Evolutionary conservation across 495 filamentous ascomycete species (phyloP).

Genomic region (Podospora bellae-mahoneyi): DNA sequence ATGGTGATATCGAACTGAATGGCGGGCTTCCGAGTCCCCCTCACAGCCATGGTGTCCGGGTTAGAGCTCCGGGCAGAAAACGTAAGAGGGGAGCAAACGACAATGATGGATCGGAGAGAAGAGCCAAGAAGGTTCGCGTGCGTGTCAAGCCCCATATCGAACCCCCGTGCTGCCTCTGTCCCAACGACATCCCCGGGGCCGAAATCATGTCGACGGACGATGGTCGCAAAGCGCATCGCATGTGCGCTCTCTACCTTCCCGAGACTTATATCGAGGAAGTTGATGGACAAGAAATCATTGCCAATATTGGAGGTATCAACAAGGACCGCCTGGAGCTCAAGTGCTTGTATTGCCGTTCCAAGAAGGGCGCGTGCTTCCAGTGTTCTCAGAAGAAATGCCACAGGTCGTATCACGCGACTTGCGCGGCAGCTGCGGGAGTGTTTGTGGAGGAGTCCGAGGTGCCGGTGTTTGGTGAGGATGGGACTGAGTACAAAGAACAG

Average conservation of each 20-base stretch:
- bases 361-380: constrained; percentile 92
- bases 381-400: constrained; percentile 94
- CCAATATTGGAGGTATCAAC: constrained; percentile 72
- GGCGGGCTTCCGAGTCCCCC: constrained; percentile 74
- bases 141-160: constrained; percentile 65
- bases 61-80: constrained; percentile 59
- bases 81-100: constrained; percentile 40
- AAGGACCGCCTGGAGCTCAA: constrained; percentile 87
- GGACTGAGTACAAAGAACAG: constrained; percentile 81
- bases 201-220: constrained; percentile 83
- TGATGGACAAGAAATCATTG: constrained; percentile 66
- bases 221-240: constrained; percentile 79
- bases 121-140: constrained; percentile 70
- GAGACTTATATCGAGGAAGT: constrained; percentile 83
- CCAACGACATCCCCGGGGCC: constrained; percentile 83
- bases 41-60: constrained; percentile 40
- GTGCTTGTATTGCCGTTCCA: constrained; percentile 90
- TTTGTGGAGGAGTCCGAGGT: constrained; percentile 81
- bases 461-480: constrained; percentile 86
- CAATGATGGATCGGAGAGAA: constrained; percentile 43
- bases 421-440: constrained; percentile 86
- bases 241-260: constrained; percentile 86
- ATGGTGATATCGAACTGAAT: constrained; percentile 47
- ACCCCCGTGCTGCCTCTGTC: constrained; percentile 90
- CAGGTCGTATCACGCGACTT: constrained; percentile 91